A percentile compares a stretch with the other conserved stretches of the same genome.
Conservation (phyloP, 2,329 filamentous ascomycete genomes). For the Lachnellula arida region DNA sequence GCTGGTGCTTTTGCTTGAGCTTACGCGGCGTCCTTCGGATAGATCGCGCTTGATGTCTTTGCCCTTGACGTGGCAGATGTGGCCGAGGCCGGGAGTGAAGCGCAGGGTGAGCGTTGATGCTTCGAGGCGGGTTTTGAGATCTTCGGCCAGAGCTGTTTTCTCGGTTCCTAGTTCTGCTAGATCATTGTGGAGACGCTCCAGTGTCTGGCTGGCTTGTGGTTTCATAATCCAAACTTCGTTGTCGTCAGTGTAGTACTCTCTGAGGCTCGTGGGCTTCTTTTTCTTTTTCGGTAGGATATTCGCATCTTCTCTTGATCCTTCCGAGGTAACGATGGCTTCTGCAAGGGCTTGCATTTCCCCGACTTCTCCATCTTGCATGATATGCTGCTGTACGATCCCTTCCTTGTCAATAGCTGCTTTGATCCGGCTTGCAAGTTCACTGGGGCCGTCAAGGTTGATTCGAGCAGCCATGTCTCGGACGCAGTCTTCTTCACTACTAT, state of each 20-base stretch:
- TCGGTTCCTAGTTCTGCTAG: constrained; percentile 56
- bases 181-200: constrained; percentile 63
- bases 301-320: constrained; percentile 56
- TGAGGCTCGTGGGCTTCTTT: constrained; percentile 43
- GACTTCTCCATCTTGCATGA: constrained; percentile 67
- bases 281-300: constrained; percentile 39
- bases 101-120: constrained; percentile 68
- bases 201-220: constrained; percentile 58
- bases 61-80: constrained; percentile 86
- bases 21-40: constrained; percentile 48
- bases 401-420: constrained; percentile 85
- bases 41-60: constrained; percentile 52
- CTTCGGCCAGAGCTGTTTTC: constrained; percentile 55
- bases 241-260: constrained; percentile 56
- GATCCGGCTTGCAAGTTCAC: constrained; percentile 66
- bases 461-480: constrained; percentile 47
- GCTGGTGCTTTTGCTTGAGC: constrained; percentile 76
- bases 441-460: constrained; percentile 63
- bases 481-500: constrained; percentile 29
- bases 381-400: constrained; percentile 75
- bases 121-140: constrained; percentile 56
- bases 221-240: constrained; percentile 62
- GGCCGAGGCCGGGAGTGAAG: constrained; percentile 82
- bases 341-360: constrained; percentile 68
- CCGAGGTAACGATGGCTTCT: constrained; percentile 62